A percentile compares a stretch with the other conserved stretches of the same genome.
Evolutionary conservation across 2,329 filamentous ascomycete species (phyloP).

Genomic region (Botrytis aclada): DNA sequence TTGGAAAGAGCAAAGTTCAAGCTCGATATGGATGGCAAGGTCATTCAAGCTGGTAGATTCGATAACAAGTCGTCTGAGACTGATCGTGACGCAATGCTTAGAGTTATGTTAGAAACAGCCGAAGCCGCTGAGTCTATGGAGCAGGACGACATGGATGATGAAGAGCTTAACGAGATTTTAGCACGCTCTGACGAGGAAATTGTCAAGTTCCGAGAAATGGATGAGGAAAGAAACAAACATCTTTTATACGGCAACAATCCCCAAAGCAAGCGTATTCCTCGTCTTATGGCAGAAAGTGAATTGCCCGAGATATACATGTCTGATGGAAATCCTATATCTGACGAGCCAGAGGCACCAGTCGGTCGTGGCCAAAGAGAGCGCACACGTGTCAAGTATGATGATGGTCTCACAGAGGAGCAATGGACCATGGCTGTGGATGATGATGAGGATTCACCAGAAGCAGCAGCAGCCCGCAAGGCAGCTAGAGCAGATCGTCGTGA

Average conservation of each 20-base stretch:
- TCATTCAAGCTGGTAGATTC: conserved; percentile 98
- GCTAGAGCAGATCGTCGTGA: conserved; percentile 79
- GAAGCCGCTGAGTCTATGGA: conserved; percentile 67
- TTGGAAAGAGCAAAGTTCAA: conserved; percentile 95
- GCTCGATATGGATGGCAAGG: conserved; percentile 98
- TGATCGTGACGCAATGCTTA: conserved; percentile 93
- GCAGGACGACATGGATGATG: conserved; percentile 97
- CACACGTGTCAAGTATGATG: conserved; percentile 91
- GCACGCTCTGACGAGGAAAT: conserved; percentile 84
- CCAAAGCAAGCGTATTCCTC: conserved; percentile 63
- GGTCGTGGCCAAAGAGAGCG: conserved; percentile 94
- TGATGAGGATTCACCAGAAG: conserved; percentile 90
- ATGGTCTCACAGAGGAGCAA: conserved; percentile 96
- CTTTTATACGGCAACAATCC: conserved; percentile 67
- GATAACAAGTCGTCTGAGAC: conserved; percentile 99
- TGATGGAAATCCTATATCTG: conserved; percentile 76
- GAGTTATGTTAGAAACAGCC: conserved; percentile 85
- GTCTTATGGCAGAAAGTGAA: conserved; percentile 83
- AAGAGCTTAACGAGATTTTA: conserved; percentile 92
- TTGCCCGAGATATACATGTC: conserved; percentile 91
- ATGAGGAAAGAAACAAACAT: conserved; percentile 66
- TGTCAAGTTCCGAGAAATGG: conserved; percentile 73
- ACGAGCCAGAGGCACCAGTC: conserved; percentile 72
- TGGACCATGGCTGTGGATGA: conserved; percentile 98
- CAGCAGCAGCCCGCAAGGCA: conserved; percentile 85